A percentile compares a stretch with the other conserved stretches of the same genome.
These are phyloP conservation scores for Hymenochaete sp. DNA, from an alignment of 1,284 basidiomycete genomes.

Conservation along the genomic window DNA sequence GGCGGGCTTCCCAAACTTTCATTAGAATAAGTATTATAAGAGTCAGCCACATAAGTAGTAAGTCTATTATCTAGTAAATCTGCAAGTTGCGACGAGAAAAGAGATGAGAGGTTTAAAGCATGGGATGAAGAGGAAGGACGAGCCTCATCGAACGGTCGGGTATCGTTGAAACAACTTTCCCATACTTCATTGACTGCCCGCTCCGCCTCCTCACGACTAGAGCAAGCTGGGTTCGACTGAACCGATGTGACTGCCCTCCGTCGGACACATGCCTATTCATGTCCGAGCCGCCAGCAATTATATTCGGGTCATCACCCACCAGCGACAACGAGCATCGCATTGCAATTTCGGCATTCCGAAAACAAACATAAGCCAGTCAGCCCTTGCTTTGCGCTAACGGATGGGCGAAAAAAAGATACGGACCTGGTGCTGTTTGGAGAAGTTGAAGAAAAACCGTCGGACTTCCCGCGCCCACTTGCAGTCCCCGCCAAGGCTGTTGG, in stretches of 20 bases:
- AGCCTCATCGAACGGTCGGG: slow-evolving; percentile 95
- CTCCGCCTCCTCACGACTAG: slow-evolving; percentile 69
- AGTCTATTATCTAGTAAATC: slow-evolving; percentile 13
- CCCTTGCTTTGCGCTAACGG: background rate
- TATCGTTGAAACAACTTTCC: slow-evolving; percentile 93
- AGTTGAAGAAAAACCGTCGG: slow-evolving; percentile 63
- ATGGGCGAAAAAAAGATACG: slow-evolving; percentile 21
- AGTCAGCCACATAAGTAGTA: background rate
- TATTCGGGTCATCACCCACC: slow-evolving; percentile 5
- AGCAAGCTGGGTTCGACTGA: slow-evolving; percentile 73
- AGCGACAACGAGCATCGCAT: slow-evolving; percentile 4
- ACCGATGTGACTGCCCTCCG: slow-evolving; percentile 83
- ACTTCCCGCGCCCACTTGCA: slow-evolving; percentile 81
- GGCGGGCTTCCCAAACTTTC: background rate
- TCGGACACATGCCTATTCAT: slow-evolving; percentile 86
- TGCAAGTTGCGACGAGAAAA: slow-evolving; percentile 5
- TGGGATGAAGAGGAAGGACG: slow-evolving; percentile 16
- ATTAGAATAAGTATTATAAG: background rate
- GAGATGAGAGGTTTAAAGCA: background rate
- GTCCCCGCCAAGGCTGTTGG: slow-evolving; percentile 89
- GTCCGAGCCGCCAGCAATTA: no score
- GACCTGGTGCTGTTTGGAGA: slow-evolving; percentile 93
- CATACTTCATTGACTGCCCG: slow-evolving; percentile 92
- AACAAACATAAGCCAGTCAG: slow-evolving; percentile 6
- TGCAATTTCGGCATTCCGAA: background rate